Conservation (phyloP, 345 rosid genomes). For the Gossypium thurberi region DNA sequence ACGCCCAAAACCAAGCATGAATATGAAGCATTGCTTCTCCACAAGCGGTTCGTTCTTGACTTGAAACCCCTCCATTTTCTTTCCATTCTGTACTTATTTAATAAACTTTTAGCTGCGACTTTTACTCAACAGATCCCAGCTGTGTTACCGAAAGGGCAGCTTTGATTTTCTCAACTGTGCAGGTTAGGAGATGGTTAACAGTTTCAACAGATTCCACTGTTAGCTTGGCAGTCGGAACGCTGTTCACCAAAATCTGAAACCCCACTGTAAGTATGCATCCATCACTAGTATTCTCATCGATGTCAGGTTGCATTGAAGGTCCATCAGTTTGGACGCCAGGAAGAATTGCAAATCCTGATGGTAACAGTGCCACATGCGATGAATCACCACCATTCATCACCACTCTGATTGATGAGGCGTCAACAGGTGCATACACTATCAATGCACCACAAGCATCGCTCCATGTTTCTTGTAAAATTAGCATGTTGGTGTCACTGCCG, state of each 20-base stretch:
- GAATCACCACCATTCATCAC: slow-evolving; percentile 73
- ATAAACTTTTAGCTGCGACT: neutral
- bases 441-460: slow-evolving; percentile 50
- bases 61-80: neutral
- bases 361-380: slow-evolving; percentile 70
- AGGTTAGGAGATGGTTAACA: slow-evolving; percentile 59
- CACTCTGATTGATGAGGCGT: slow-evolving; percentile 46
- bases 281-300: slow-evolving; percentile 15
- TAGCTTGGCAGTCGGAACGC: slow-evolving; percentile 75
- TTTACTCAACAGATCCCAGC: neutral
- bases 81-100: neutral
- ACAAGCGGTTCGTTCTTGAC: neutral
- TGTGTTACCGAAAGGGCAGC: slow-evolving; percentile 31
- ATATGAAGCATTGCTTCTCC: neutral
- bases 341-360: slow-evolving; percentile 75
- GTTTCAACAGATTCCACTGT: slow-evolving; percentile 84
- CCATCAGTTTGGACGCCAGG: slow-evolving; percentile 33
- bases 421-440: slow-evolving; percentile 63
- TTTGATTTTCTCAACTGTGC: slow-evolving; percentile 72
- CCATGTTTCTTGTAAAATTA: slow-evolving; percentile 66
- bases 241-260: slow-evolving; percentile 72
- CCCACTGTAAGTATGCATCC: slow-evolving; percentile 82
- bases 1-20: slow-evolving; percentile 26
- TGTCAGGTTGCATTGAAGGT: neutral
- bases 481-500: slow-evolving; percentile 51